These are phyloP conservation scores for Ophiostoma himal-ulmi DNA, from an alignment of 2,329 filamentous ascomycete genomes.

Conservation along the genomic window DNA sequence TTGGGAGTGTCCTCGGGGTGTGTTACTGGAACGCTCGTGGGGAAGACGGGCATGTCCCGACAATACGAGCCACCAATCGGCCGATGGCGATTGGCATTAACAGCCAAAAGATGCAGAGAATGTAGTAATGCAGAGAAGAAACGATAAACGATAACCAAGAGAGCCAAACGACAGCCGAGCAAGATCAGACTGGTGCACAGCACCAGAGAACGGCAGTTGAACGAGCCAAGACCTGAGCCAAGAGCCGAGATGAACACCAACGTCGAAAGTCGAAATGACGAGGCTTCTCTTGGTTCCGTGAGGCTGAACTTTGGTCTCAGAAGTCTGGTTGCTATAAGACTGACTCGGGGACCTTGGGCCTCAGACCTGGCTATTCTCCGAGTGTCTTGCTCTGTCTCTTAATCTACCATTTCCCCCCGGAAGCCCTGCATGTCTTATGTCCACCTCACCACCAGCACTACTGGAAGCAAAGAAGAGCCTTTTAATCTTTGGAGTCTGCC, in stretches of 20 bases:
- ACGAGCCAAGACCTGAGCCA: neutral
- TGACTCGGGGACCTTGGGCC: neutral
- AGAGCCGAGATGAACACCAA: slow-evolving; percentile 9
- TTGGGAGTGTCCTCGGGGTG: neutral
- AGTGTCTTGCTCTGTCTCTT: slow-evolving; percentile 1
- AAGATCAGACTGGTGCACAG: neutral
- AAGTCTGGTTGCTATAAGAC: neutral
- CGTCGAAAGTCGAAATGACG: slow-evolving; percentile 1
- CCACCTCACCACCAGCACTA: neutral
- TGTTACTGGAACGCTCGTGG: slow-evolving; percentile 19
- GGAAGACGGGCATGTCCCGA: slow-evolving; percentile 8
- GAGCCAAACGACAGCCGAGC: neutral
- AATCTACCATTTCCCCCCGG: slow-evolving; percentile 9
- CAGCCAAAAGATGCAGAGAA: neutral
- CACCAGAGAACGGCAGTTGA: neutral
- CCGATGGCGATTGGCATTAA: neutral
- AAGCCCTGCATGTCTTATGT: neutral
- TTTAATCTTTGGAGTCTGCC: too few relatives aligned
- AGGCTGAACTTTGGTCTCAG: neutral
- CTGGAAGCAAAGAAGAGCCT: neutral
- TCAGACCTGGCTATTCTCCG: slow-evolving; percentile 9
- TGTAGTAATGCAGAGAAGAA: neutral
- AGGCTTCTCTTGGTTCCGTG: neutral
- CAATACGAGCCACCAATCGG: neutral
- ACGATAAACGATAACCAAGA: neutral